Evolutionary conservation across 495 filamentous ascomycete species (phyloP).

Genomic region (Venustampulla echinocandica): DNA sequence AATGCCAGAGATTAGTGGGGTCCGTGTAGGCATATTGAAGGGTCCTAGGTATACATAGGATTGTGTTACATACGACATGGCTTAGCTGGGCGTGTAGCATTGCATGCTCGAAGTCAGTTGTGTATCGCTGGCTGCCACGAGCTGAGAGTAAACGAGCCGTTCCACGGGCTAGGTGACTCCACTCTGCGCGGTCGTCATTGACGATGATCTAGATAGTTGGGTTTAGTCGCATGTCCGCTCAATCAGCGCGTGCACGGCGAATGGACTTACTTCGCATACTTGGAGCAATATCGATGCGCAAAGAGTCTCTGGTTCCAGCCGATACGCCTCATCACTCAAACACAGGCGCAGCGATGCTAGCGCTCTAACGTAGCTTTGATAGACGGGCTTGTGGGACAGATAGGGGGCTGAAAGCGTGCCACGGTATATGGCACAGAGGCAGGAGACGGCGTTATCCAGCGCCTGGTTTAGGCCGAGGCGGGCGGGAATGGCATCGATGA

Average conservation of each 20-base stretch:
- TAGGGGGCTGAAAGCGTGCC: neutral
- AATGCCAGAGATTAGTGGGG: neutral
- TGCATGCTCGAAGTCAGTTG: constrained; percentile 2
- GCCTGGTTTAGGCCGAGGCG: constrained; percentile 4
- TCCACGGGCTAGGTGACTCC: constrained; percentile 8
- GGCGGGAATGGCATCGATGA: constrained; percentile 5
- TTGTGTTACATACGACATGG: constrained; percentile 1
- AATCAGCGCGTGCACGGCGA: neutral
- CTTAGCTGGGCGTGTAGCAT: constrained; percentile 8
- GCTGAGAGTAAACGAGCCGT: neutral
- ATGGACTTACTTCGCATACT: constrained; percentile 6
- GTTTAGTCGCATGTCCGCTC: neutral
- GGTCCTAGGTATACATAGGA: neutral
- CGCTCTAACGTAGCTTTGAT: constrained; percentile 7
- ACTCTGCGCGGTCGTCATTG: constrained; percentile 4
- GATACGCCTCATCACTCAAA: neutral
- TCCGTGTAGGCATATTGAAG: neutral
- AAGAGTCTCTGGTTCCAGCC: constrained; percentile 5
- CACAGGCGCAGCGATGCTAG: neutral
- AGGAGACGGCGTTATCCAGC: constrained; percentile 10
- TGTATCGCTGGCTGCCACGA: constrained; percentile 6
- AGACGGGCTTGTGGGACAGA: neutral
- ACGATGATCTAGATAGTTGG: constrained; percentile 1
- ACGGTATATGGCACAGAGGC: constrained; percentile 6
- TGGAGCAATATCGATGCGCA: constrained; percentile 11